These are phyloP conservation scores for Paralagenidium karlingii DNA, from an alignment of 352 stramenopile species.

Conservation along the genomic window DNA sequence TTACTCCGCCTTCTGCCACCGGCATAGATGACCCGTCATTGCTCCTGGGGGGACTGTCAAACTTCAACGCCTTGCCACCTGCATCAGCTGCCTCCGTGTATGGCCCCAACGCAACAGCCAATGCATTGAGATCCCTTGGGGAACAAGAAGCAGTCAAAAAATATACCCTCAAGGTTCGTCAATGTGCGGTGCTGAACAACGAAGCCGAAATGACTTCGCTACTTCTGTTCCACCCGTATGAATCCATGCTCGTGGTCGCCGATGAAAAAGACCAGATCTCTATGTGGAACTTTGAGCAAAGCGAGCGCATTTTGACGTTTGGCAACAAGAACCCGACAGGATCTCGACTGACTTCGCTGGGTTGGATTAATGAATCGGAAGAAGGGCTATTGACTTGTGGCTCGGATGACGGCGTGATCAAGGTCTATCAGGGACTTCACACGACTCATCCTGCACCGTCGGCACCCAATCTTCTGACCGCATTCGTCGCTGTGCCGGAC, in stretches of 20 bases:
- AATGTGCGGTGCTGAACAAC: slow-evolving; percentile 87
- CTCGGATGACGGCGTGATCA: slow-evolving; percentile 94
- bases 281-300: slow-evolving; percentile 92
- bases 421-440: slow-evolving; percentile 89
- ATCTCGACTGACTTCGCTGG: slow-evolving; percentile 88
- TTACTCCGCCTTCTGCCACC: too few relatives aligned
- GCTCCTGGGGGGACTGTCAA: too few relatives aligned
- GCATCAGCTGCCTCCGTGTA: slow-evolving; percentile 4
- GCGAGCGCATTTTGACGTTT: slow-evolving; percentile 73
- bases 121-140: slow-evolving; percentile 9
- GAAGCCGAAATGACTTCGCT: slow-evolving; percentile 91
- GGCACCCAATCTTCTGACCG: slow-evolving; percentile 75
- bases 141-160: slow-evolving; percentile 57
- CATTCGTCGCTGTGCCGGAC: slow-evolving; percentile 90
- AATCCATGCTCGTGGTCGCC: slow-evolving; percentile 89
- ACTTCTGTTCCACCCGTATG: slow-evolving; percentile 94
- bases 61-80: neutral
- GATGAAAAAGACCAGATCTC: slow-evolving; percentile 91
- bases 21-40: neutral
- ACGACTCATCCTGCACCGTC: slow-evolving; percentile 20
- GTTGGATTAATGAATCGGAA: slow-evolving; percentile 95
- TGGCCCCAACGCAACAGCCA: slow-evolving; percentile 14
- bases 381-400: slow-evolving; percentile 91
- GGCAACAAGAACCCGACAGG: slow-evolving; percentile 73
- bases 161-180: slow-evolving; percentile 81